Evolutionary conservation across 139 green algal species (phyloP).

Genomic region (Chlorella sp.): DNA sequence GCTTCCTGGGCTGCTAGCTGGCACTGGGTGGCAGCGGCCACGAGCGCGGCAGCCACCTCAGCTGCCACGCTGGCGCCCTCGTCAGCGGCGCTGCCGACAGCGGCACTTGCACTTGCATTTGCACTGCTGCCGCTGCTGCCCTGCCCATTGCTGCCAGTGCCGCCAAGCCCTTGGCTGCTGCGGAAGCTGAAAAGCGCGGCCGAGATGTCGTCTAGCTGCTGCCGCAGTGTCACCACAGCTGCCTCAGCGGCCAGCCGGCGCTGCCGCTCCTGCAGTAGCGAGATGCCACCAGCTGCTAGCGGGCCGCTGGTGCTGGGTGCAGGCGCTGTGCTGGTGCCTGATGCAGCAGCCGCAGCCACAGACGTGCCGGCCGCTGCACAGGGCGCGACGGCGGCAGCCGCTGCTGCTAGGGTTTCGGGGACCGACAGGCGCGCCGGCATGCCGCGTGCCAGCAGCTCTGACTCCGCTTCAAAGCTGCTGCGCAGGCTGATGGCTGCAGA

Average conservation of each 20-base stretch:
- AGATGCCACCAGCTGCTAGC: not conserved
- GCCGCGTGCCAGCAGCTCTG: not conserved
- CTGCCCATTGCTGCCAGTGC: not conserved
- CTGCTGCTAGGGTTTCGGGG: not conserved
- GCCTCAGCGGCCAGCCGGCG: not conserved
- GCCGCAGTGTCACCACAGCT: not conserved
- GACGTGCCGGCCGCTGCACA: too few species aligned
- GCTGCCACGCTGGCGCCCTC: not conserved
- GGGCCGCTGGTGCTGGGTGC: not conserved
- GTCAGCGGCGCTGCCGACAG: too few species aligned
- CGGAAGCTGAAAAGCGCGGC: constrained; percentile 4
- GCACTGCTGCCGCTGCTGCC: not conserved
- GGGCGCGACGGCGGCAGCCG: not conserved
- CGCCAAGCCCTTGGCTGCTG: not conserved
- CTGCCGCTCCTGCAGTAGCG: constrained; percentile 18
- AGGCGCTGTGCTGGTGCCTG: not conserved
- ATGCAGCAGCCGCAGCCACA: too few species aligned
- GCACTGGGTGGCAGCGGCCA: too few species aligned
- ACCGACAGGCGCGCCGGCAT: not conserved
- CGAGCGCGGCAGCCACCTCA: not conserved
- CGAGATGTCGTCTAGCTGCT: constrained; percentile 16
- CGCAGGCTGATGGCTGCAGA: constrained; percentile 8
- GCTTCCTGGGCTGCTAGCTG: not conserved
- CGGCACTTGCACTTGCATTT: too few species aligned
- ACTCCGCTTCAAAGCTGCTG: constrained; percentile 13